These are phyloP conservation scores for Botrytis porri DNA, from an alignment of 2,329 filamentous ascomycete genomes.

Conservation along the genomic window DNA sequence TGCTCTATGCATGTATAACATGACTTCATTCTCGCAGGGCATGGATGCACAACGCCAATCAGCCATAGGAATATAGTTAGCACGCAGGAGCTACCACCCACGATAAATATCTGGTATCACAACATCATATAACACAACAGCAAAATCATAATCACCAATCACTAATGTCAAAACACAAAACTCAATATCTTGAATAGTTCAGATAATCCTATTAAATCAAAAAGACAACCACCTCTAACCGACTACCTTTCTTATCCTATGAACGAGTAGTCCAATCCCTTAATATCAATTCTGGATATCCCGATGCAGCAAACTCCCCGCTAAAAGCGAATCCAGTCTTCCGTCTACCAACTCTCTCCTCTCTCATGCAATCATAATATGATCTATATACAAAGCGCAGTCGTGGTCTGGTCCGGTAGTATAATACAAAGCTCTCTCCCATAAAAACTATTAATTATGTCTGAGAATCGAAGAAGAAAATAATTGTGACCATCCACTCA, in stretches of 20 bases:
- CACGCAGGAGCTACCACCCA: not conserved
- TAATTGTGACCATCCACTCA: not conserved
- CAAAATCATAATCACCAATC: not conserved
- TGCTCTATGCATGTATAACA: not conserved
- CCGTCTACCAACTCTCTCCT: not conserved
- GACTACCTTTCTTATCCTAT: not conserved
- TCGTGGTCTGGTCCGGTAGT: not conserved
- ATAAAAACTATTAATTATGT: not conserved
- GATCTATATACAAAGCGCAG: slow-evolving; percentile 8
- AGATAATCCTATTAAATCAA: not conserved
- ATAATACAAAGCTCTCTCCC: not conserved
- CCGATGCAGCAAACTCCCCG: slow-evolving; percentile 6
- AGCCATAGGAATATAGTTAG: not conserved
- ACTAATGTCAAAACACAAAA: too few species aligned
- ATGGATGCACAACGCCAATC: not conserved
- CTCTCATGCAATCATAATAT: slow-evolving; percentile 13
- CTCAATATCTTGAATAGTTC: not conserved
- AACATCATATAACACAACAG: not conserved
- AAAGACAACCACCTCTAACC: not conserved
- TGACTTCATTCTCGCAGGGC: not conserved
- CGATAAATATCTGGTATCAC: not conserved
- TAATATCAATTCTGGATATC: not conserved
- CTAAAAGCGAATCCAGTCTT: slow-evolving; percentile 5
- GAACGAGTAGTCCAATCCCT: not conserved
- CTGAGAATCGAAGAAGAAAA: slow-evolving; percentile 1